These are phyloP conservation scores for Plasmopara muralis DNA, from an alignment of 352 stramenopile species.

Conservation along the genomic window DNA sequence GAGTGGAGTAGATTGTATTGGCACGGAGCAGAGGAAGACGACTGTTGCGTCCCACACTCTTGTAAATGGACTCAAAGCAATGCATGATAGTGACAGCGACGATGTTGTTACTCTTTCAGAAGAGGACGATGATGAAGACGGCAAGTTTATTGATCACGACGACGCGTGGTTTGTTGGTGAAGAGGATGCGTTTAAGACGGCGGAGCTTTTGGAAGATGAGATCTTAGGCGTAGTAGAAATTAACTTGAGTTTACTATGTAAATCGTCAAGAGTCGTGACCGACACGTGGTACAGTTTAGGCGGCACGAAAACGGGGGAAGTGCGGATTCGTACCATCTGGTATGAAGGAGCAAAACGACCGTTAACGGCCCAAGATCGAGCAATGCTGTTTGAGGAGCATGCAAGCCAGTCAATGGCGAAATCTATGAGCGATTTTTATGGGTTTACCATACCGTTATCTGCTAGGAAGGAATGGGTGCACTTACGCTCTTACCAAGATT, in stretches of 20 bases:
- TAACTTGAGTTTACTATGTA: constrained; percentile 30
- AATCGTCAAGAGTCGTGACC: constrained; percentile 28
- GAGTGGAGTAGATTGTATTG: background rate
- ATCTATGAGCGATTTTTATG: constrained; percentile 52
- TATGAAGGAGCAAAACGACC: constrained; percentile 16
- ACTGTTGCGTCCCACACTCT: constrained; percentile 2
- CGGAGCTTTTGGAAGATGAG: constrained; percentile 30
- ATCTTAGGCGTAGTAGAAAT: constrained; percentile 51
- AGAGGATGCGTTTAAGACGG: constrained; percentile 2
- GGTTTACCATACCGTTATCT: constrained; percentile 48
- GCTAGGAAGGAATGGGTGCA: constrained; percentile 44
- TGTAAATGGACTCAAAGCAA: constrained; percentile 13
- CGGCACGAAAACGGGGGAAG: constrained; percentile 45
- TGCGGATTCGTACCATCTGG: constrained; percentile 58
- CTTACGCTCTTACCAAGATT: constrained; percentile 67
- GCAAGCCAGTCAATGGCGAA: constrained; percentile 19
- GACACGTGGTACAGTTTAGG: constrained; percentile 58
- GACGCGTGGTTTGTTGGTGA: constrained; percentile 13
- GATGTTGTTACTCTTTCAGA: constrained; percentile 41
- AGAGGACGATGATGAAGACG: constrained; percentile 35
- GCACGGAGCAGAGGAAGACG: constrained; percentile 11
- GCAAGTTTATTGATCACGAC: constrained; percentile 16
- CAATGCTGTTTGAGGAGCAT: constrained; percentile 36
- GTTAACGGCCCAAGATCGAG: constrained; percentile 20
- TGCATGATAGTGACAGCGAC: constrained; percentile 42